Evolutionary conservation across 768 basidiomycete species (phyloP).

Genomic region (Multifurca ochricompacta): DNA sequence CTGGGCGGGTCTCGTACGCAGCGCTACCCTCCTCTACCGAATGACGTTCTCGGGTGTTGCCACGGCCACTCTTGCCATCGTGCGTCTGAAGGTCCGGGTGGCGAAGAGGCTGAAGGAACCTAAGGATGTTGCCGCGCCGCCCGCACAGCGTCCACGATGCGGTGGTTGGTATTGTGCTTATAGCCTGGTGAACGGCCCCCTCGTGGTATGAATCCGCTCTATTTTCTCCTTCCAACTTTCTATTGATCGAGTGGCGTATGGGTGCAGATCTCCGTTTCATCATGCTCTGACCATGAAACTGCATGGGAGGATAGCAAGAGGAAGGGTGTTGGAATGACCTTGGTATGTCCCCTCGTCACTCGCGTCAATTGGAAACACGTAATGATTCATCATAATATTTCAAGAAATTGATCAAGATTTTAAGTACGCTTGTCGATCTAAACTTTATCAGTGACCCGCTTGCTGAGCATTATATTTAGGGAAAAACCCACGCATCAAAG

Average conservation of each 20-base stretch:
- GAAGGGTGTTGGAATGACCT: constrained; percentile 14
- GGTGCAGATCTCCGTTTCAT: constrained; percentile 11
- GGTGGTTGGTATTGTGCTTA: not conserved
- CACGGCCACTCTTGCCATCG: not conserved
- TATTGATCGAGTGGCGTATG: not conserved
- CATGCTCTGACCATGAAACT: constrained; percentile 3
- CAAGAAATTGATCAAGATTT: constrained; percentile 2
- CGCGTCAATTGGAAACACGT: not conserved
- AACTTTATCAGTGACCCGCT: not conserved
- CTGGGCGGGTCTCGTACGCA: not conserved
- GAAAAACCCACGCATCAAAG: constrained; percentile 1
- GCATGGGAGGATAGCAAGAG: constrained; percentile 10
- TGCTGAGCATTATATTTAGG: not conserved
- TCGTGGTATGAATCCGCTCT: constrained; percentile 2
- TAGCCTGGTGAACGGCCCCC: not conserved
- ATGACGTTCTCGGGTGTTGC: not conserved
- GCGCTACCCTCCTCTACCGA: not conserved
- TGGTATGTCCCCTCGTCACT: constrained; percentile 3
- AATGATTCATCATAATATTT: not conserved
- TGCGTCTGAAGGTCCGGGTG: not conserved
- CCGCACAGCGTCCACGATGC: not conserved
- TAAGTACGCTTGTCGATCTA: not conserved
- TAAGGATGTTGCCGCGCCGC: not conserved
- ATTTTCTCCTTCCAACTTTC: not conserved
- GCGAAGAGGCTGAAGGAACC: not conserved